Percentiles rank a stretch among this genome's conserved stretches.
These are phyloP conservation scores for Xylaria nigripes DNA, from an alignment of 495 filamentous ascomycete species.

Conservation along the genomic window DNA sequence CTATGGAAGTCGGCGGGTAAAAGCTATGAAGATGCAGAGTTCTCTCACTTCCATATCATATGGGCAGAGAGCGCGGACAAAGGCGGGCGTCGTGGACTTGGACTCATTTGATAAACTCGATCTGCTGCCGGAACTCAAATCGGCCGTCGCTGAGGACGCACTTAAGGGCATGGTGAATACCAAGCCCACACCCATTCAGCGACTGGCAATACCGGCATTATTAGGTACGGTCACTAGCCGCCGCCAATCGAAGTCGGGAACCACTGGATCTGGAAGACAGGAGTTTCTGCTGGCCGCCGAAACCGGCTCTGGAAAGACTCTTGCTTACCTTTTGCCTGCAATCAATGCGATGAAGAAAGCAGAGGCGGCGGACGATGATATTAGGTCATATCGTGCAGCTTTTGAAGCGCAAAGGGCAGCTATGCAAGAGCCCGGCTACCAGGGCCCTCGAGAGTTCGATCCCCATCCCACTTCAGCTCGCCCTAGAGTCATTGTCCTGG, in stretches of 20 bases:
- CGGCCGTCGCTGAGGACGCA: slow-evolving; percentile 61
- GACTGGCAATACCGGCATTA: slow-evolving; percentile 74
- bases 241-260: slow-evolving; percentile 6
- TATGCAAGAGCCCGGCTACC: slow-evolving; percentile 40
- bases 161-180: slow-evolving; percentile 63
- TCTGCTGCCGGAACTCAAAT: slow-evolving; percentile 62
- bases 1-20: slow-evolving; percentile 42
- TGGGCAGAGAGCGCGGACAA: slow-evolving; percentile 57
- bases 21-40: slow-evolving; percentile 93
- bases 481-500: slow-evolving; percentile 74
- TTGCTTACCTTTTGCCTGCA: slow-evolving; percentile 78
- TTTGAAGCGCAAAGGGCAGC: slow-evolving; percentile 36
- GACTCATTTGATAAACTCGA: slow-evolving; percentile 74
- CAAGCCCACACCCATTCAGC: slow-evolving; percentile 79
- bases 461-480: slow-evolving; percentile 65
- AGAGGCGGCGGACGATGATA: slow-evolving; percentile 55
- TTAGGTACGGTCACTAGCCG: slow-evolving; percentile 39
- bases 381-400: slow-evolving; percentile 43
- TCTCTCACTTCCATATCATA: slow-evolving; percentile 67
- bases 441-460: slow-evolving; percentile 50
- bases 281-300: slow-evolving; percentile 89
- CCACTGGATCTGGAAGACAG: slow-evolving; percentile 36
- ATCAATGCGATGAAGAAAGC: slow-evolving; percentile 75
- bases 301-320: slow-evolving; percentile 93
- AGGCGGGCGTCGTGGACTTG: slow-evolving; percentile 56